Percentiles rank a stretch among this genome's conserved stretches.
Evolutionary conservation across 2,329 filamentous ascomycete species (phyloP).

Genomic region (Raffaelea albimanens): DNA sequence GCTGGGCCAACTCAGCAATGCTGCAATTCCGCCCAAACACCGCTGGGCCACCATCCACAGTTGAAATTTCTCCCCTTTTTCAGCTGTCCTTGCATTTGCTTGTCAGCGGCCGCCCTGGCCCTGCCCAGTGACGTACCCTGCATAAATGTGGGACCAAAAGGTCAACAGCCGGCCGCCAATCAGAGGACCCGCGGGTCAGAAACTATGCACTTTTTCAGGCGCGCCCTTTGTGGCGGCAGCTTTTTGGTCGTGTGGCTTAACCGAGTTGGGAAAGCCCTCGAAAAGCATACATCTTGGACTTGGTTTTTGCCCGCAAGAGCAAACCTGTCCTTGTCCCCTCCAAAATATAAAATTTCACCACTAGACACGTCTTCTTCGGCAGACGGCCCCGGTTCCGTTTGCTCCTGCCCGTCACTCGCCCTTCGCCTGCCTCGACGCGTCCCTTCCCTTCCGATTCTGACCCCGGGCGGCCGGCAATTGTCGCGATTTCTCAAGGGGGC

Average conservation of each 20-base stretch:
- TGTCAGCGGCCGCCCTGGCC: no score
- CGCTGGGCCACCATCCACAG: no score
- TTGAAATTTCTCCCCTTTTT: no score
- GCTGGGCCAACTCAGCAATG: no score
- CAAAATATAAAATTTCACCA: background rate
- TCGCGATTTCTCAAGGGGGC: background rate
- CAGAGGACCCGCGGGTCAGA: no score
- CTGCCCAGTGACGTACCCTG: no score
- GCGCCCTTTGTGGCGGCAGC: background rate
- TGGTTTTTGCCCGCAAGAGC: background rate
- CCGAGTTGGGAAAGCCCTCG: background rate
- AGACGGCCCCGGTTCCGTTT: background rate
- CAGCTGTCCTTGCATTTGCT: no score
- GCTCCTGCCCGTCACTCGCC: background rate
- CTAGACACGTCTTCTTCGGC: background rate
- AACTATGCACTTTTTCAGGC: no score
- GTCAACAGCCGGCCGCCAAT: no score
- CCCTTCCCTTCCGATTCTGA: background rate
- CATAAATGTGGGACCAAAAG: no score
- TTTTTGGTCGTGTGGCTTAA: background rate
- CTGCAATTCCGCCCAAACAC: no score
- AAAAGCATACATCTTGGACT: background rate
- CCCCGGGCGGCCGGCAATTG: background rate
- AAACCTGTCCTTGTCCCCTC: background rate
- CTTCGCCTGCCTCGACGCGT: background rate